Conservation (phyloP, 768 basidiomycete genomes). For the Leucocoprinus birnbaumii region DNA sequence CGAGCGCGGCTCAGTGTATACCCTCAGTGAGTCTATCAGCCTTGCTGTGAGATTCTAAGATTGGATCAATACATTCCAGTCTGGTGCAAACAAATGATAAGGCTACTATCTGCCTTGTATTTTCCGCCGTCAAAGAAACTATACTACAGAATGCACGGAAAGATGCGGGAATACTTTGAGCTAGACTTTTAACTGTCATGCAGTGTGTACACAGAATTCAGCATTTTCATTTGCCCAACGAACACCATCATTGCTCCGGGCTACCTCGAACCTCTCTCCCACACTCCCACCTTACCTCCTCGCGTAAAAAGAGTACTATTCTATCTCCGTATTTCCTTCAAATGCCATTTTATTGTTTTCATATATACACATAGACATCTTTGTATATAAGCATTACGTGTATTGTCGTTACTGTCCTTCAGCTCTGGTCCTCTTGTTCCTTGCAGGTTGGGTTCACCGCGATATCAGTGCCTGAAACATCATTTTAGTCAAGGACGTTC, state of each 20-base stretch:
- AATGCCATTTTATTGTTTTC: too few species aligned
- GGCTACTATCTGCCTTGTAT: conserved; percentile 76
- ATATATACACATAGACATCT: too few species aligned
- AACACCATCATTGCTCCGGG: too few species aligned
- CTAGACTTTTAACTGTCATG: too few species aligned
- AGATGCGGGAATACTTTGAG: conserved; percentile 86
- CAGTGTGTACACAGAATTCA: too few species aligned
- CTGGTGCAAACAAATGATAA: conserved; percentile 89
- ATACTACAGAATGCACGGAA: conserved; percentile 85
- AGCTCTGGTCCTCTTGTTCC: conserved; percentile 7
- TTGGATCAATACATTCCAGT: conserved; percentile 36
- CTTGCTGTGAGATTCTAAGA: conserved; percentile 8
- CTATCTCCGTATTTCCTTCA: too few species aligned
- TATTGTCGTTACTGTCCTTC: too few species aligned
- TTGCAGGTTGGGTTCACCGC: conserved; percentile 12
- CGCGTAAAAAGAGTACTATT: too few species aligned
- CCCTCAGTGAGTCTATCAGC: conserved; percentile 45
- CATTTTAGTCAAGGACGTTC: background rate
- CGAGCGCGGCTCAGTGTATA: conserved; percentile 78
- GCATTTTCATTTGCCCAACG: too few species aligned
- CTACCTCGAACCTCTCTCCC: too few species aligned
- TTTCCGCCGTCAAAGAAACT: conserved; percentile 89
- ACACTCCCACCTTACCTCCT: too few species aligned
- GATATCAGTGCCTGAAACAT: conserved; percentile 10
- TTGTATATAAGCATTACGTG: too few species aligned